Percentiles rank a stretch among this genome's conserved stretches.
These are phyloP conservation scores for Closterium sp. DNA, from an alignment of 139 green algal genomes.

Conservation along the genomic window DNA sequence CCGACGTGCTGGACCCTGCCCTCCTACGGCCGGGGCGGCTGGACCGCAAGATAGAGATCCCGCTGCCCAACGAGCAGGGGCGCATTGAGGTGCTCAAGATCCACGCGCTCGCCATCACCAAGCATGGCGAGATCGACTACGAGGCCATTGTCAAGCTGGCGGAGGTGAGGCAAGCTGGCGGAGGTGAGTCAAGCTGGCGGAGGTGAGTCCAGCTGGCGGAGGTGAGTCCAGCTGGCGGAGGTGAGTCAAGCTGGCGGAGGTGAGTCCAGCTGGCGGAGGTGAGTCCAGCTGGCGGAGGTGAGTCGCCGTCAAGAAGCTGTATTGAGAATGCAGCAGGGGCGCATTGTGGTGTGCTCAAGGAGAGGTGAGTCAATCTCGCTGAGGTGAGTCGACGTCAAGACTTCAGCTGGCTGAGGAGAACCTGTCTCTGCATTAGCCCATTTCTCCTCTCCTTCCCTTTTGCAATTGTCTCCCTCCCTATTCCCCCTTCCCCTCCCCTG, in stretches of 20 bases:
- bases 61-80: constrained; percentile 94
- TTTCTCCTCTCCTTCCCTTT: background rate
- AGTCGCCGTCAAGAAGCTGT: no score
- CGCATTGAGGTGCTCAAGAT: constrained; percentile 99
- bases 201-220: no score
- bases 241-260: no score
- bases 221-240: no score
- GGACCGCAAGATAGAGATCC: constrained; percentile 99
- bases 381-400: background rate
- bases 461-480: background rate
- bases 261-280: no score
- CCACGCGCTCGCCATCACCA: constrained; percentile 87
- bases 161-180: constrained; percentile 77
- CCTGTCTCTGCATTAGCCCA: no score
- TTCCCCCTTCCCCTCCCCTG: background rate
- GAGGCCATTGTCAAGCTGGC: constrained; percentile 95
- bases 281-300: no score
- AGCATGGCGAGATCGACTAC: constrained; percentile 99
- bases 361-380: background rate
- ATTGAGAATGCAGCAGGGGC: no score
- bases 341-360: no score
- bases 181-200: constrained; percentile 56
- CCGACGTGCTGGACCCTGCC: constrained; percentile 95
- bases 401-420: no score
- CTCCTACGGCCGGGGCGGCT: constrained; percentile 92